A percentile compares a stretch with the other conserved stretches of the same genome.
Evolutionary conservation across 1,284 basidiomycete species (phyloP).

Genomic region (Mycosarcoma mackinlayi): DNA sequence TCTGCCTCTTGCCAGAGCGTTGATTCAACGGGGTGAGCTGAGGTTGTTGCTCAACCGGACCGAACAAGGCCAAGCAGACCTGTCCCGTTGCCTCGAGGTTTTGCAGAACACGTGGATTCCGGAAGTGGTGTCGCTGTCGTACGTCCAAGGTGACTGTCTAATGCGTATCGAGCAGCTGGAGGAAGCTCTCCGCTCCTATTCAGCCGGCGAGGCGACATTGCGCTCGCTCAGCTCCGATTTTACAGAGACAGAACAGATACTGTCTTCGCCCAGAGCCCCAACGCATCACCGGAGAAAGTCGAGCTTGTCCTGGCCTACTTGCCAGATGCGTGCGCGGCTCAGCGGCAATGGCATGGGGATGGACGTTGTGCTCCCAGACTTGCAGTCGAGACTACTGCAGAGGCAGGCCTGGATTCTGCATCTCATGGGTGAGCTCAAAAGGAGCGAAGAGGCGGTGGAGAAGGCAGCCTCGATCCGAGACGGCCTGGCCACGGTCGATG

Average conservation of each 20-base stretch:
- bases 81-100: conserved; percentile 42
- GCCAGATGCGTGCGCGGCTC: conserved; percentile 17
- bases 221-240: conserved; percentile 39
- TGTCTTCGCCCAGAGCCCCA: conserved; percentile 23
- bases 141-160: conserved; percentile 53
- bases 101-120: conserved; percentile 45
- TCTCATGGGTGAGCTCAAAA: conserved; percentile 28
- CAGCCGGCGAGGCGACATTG: conserved; percentile 43
- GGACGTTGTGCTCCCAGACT: conserved; percentile 44
- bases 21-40: conserved; percentile 52
- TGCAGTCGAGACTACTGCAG: conserved; percentile 49
- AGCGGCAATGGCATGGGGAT: conserved; percentile 12
- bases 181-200: conserved; percentile 46
- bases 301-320: conserved; percentile 14
- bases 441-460: conserved; percentile 40
- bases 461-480: conserved; percentile 40
- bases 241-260: conserved; percentile 29
- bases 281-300: conserved; percentile 23
- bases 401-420: conserved; percentile 56
- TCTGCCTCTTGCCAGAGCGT: conserved; percentile 37
- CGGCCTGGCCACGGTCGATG: conserved; percentile 17
- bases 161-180: conserved; percentile 34
- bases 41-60: conserved; percentile 39
- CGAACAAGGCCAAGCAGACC: conserved; percentile 47
- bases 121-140: conserved; percentile 42